These are phyloP conservation scores for Russula dissimulans DNA, from an alignment of 768 basidiomycete species.

Conservation along the genomic window DNA sequence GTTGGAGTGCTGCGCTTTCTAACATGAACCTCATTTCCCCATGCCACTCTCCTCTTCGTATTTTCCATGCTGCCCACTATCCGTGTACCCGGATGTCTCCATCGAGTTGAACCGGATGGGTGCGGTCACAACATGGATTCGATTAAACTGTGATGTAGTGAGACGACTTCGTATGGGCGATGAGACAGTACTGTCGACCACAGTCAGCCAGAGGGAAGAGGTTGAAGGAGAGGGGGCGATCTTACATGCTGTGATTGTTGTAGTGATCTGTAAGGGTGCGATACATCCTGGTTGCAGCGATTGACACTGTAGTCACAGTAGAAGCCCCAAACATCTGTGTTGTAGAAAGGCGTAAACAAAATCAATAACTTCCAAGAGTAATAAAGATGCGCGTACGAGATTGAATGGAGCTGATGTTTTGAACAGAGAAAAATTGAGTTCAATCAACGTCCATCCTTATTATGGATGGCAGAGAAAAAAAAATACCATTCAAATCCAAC, in stretches of 20 bases:
- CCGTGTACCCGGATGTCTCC: background rate
- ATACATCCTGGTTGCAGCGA: background rate
- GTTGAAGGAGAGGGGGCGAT: background rate
- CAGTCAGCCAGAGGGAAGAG: background rate
- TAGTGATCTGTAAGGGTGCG: background rate
- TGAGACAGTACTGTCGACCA: background rate
- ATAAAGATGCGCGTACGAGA: background rate
- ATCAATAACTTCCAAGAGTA: too few species aligned
- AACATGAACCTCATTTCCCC: background rate
- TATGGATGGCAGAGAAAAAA: too few species aligned
- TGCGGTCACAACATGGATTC: background rate
- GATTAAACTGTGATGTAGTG: background rate
- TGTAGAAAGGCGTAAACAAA: background rate
- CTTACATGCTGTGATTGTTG: background rate
- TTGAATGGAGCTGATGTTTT: background rate
- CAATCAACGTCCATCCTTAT: background rate
- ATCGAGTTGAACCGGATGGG: background rate
- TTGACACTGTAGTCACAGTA: too few species aligned
- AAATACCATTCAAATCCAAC: conserved; percentile 2
- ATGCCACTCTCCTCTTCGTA: too few species aligned
- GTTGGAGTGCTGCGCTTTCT: background rate
- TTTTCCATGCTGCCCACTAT: background rate
- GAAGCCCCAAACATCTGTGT: too few species aligned
- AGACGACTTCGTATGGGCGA: too few species aligned
- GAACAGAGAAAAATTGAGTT: too few species aligned